These are phyloP conservation scores for Cajanus cajan DNA, from an alignment of 306 rosid genomes.

Conservation along the genomic window DNA sequence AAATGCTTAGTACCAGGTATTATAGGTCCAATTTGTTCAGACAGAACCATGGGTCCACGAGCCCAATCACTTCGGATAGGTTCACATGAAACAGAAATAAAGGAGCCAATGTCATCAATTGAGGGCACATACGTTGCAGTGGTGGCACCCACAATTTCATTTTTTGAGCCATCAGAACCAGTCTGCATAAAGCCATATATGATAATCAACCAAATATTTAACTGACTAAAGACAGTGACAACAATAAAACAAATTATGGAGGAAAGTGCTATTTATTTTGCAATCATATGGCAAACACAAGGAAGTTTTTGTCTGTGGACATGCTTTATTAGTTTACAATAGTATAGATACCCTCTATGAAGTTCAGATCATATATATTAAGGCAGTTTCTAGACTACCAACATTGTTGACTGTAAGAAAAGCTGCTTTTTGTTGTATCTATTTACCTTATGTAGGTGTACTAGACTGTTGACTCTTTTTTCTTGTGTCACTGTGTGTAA, in stretches of 20 bases:
- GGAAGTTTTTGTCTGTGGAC: no score
- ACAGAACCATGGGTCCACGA: constrained; percentile 86
- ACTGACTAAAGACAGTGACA: background rate
- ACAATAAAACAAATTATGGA: background rate
- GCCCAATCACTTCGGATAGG: constrained; percentile 96
- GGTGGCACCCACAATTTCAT: constrained; percentile 72
- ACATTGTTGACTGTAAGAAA: no score
- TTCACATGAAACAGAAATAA: constrained; percentile 84
- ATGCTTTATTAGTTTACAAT: no score
- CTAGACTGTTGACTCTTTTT: no score
- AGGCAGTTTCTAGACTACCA: no score
- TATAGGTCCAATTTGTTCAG: constrained; percentile 86
- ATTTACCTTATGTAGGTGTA: no score
- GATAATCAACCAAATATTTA: constrained; percentile 18
- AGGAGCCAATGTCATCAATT: constrained; percentile 83
- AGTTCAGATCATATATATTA: no score
- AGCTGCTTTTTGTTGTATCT: no score
- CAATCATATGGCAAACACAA: background rate
- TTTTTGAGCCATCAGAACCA: constrained; percentile 62
- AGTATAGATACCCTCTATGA: no score
- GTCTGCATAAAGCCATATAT: constrained; percentile 56
- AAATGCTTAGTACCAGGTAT: constrained; percentile 59
- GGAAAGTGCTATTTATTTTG: background rate
- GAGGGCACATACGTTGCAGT: constrained; percentile 58
- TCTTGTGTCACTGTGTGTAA: no score